Evolutionary conservation across 805 yeast genomes (phyloP), one percentile per base, ranked within the genome.

Genomic region (Allodekkera sacchari): DNA sequence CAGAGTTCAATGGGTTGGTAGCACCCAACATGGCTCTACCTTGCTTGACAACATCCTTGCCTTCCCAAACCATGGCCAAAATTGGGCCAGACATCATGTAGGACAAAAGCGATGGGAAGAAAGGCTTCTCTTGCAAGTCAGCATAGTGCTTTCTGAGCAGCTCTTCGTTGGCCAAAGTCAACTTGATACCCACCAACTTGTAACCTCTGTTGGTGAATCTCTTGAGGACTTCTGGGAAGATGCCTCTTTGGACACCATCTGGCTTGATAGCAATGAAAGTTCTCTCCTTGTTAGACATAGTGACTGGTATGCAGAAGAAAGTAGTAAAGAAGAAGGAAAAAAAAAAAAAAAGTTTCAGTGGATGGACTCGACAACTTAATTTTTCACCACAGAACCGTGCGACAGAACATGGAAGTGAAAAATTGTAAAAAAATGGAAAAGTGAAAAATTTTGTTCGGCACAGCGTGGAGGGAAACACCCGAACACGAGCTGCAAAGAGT

Each of bases 211-310:
- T 71, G 74, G 88, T 96, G 67, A 94, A 92, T 68, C 97, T 85
- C 53, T 79, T 72, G 50, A 92, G 61, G 71, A 92, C 88, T 51
- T 82, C 73, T 61, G 94, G 67, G 68, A 89, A 73, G 62, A 92
- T 74, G 44, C 97, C 97, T 72, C 99, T 85, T 76, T 92, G 97
- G 75, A 92, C 97, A 70, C 97, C 99, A 68, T 92, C 99, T 68
- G 99, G 99, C 78, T 83, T 83, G 59, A 83, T 78, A 48, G 94
- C 94, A 69, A 83, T 83, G 61, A 83, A 83, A 59, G 94, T 83
- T 81, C 94, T 81, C 68, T 83, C 94, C 66, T 64, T 58, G 68
- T 63, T 61, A 39, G 77, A 70, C 77, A 71, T 71, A 3, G 17
- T 18, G 20, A 14, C 15, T n/a, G 35, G 20, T 15, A 10, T n/a